phyloP scores from a whole-genome alignment of 176 grass and related monocot species.

The Poa annua region DNA sequence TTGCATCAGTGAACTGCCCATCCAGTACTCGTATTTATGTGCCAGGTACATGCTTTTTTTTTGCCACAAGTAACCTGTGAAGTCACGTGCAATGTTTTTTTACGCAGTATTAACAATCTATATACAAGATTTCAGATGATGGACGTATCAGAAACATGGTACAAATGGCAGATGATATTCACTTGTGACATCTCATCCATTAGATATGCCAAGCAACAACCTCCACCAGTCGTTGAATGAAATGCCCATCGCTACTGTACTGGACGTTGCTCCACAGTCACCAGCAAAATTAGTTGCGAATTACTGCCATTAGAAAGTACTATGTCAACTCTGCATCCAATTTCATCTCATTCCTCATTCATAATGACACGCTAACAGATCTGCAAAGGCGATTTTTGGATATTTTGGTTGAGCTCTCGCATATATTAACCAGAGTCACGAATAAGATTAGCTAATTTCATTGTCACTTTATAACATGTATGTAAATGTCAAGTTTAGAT shows the following conservation, averaged over 20 bases:
- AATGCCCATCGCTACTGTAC: neutral
- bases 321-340: slow-evolving; percentile 18
- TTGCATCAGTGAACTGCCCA: slow-evolving; percentile 30
- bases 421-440: neutral
- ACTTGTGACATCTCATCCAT: slow-evolving; percentile 44
- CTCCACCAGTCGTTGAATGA: neutral
- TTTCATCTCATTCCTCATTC: slow-evolving; percentile 21
- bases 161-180: slow-evolving; percentile 38
- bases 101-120: slow-evolving; percentile 28
- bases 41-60: slow-evolving; percentile 33
- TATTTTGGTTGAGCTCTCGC: slow-evolving; percentile 31
- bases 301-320: slow-evolving; percentile 26
- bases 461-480: neutral
- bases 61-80: slow-evolving; percentile 39
- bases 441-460: neutral
- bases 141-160: slow-evolving; percentile 27
- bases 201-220: slow-evolving; percentile 20
- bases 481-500: neutral
- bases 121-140: slow-evolving; percentile 12
- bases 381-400: slow-evolving; percentile 22
- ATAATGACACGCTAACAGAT: slow-evolving; percentile 29
- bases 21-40: slow-evolving; percentile 52
- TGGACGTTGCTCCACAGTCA: slow-evolving; percentile 11
- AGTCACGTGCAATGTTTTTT: slow-evolving; percentile 22
- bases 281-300: slow-evolving; percentile 20